phyloP scores from a whole-genome alignment of 106 monocot genomes.

The Dendrobium officinale region DNA sequence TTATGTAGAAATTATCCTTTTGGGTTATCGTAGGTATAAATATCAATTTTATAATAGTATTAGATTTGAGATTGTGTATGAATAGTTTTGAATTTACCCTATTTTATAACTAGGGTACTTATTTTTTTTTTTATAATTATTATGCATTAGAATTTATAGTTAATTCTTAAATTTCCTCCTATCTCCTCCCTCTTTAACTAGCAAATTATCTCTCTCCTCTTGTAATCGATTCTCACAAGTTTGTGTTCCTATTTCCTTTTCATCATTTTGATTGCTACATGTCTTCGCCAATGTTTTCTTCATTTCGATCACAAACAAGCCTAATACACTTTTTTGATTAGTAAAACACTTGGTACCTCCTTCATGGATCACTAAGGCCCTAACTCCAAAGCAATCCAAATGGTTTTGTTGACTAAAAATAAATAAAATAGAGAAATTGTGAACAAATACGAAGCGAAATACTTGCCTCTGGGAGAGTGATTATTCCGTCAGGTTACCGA shows the following conservation, averaged over 20 bases:
- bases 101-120: neutral
- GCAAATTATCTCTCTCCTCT: neutral
- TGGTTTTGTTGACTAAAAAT: no score
- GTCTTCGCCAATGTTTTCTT: no score
- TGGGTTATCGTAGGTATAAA: neutral
- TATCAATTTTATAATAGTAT: neutral
- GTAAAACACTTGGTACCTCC: no score
- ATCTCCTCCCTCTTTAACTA: neutral
- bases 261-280: neutral
- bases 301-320: no score
- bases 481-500: no score
- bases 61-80: neutral
- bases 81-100: neutral
- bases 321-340: no score
- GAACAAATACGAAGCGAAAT: no score
- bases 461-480: no score
- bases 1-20: no score
- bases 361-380: no score
- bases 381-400: no score
- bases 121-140: neutral
- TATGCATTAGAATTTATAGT: neutral
- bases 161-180: neutral
- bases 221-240: neutral
- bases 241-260: neutral
- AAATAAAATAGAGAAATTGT: no score